Conservation (phyloP, 176 grass and related monocot species). For the Eragrostis curvula region DNA sequence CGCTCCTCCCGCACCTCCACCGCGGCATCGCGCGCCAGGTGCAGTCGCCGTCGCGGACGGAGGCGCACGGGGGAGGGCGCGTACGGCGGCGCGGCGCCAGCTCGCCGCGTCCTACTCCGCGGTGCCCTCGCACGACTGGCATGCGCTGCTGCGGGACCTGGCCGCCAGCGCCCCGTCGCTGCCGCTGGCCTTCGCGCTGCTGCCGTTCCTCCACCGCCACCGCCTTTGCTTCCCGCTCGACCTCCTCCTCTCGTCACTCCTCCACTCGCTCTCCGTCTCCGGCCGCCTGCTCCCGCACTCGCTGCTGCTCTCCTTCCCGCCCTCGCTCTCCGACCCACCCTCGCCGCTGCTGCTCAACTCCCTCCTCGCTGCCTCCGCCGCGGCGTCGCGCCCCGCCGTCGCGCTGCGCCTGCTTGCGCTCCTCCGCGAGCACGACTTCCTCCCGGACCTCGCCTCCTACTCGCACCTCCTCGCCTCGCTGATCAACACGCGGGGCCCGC, state of each 20-base stretch:
- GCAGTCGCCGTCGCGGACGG: too few species aligned
- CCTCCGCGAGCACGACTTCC: slow-evolving; percentile 74
- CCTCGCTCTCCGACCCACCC: slow-evolving; percentile 64
- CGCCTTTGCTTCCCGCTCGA: slow-evolving; percentile 93
- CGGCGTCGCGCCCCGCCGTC: slow-evolving; percentile 70
- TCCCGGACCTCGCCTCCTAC: slow-evolving; percentile 82
- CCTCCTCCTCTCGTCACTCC: slow-evolving; percentile 82
- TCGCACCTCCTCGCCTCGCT: slow-evolving; percentile 84
- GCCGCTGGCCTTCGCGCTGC: slow-evolving; percentile 68
- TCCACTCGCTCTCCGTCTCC: slow-evolving; percentile 74
- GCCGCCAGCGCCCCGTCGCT: slow-evolving; percentile 62
- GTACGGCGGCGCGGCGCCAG: slow-evolving; percentile 37
- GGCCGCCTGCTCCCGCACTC: slow-evolving; percentile 63
- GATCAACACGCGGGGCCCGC: slow-evolving; percentile 77
- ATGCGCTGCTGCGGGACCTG: slow-evolving; percentile 65
- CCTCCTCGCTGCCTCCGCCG: slow-evolving; percentile 74
- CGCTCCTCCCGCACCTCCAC: too few species aligned
- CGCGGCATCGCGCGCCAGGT: too few species aligned
- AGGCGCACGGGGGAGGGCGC: too few species aligned
- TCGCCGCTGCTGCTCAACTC: slow-evolving; percentile 92
- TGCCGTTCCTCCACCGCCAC: slow-evolving; percentile 86
- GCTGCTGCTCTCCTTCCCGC: slow-evolving; percentile 66
- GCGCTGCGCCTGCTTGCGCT: slow-evolving; percentile 71
- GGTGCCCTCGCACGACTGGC: slow-evolving; percentile 74
- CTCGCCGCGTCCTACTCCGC: slow-evolving; percentile 69